These are phyloP conservation scores for Penicillium sp. DNA, from an alignment of 2,329 filamentous ascomycete species.

Conservation along the genomic window DNA sequence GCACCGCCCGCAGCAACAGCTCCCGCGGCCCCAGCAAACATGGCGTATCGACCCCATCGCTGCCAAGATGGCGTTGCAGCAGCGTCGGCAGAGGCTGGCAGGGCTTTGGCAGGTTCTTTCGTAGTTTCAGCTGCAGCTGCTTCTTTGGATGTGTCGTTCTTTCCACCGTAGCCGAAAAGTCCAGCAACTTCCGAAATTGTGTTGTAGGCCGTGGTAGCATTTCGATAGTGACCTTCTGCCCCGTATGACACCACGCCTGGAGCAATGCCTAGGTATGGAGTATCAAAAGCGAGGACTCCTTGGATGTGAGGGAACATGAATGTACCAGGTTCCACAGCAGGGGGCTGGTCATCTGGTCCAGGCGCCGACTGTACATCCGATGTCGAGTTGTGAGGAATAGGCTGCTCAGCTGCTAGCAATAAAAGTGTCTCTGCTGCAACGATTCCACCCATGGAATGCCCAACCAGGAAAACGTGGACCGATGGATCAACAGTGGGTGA, in stretches of 20 bases:
- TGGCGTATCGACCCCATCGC: constrained; percentile 79
- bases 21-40: constrained; percentile 79
- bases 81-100: constrained; percentile 43
- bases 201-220: constrained; percentile 69
- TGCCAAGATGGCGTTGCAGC: constrained; percentile 63
- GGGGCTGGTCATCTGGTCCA: constrained; percentile 14
- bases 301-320: constrained; percentile 95
- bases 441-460: constrained; percentile 92
- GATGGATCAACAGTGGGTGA: constrained; percentile 85
- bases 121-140: constrained; percentile 9
- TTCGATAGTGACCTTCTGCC: constrained; percentile 83
- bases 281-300: constrained; percentile 90
- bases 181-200: constrained; percentile 64
- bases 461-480: constrained; percentile 77
- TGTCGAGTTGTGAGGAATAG: constrained; percentile 40
- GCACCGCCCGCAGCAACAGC: constrained; percentile 79
- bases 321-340: constrained; percentile 30
- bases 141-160: constrained; percentile 22
- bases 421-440: constrained; percentile 88
- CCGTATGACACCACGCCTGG: constrained; percentile 53
- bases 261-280: constrained; percentile 68
- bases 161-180: constrained; percentile 66
- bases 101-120: constrained; percentile 20
- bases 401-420: constrained; percentile 68
- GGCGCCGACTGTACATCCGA: constrained; percentile 21